Evolutionary conservation across 768 basidiomycete species (phyloP).

Genomic region (Epithele typhae): DNA sequence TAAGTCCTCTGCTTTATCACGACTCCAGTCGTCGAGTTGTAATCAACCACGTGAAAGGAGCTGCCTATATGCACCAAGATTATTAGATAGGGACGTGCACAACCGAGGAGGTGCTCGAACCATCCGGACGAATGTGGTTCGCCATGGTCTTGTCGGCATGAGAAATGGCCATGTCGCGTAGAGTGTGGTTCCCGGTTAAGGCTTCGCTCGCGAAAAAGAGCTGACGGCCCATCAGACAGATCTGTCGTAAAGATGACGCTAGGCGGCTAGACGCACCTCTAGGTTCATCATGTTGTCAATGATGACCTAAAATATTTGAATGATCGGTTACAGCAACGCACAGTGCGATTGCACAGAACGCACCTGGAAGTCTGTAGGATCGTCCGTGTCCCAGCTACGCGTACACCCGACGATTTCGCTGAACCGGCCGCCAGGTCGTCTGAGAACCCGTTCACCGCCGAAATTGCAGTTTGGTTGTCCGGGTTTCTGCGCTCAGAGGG

Average conservation of each 20-base stretch:
- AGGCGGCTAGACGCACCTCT: constrained; percentile 42
- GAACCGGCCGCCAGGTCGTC: constrained; percentile 53
- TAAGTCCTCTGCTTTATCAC: constrained; percentile 54
- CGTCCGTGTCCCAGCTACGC: constrained; percentile 59
- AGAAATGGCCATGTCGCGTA: constrained; percentile 53
- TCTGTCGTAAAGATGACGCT: no score
- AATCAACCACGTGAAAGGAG: constrained; percentile 56
- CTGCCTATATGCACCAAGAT: constrained; percentile 18
- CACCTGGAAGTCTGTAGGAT: constrained; percentile 58
- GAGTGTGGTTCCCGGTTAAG: constrained; percentile 54
- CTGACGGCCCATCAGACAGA: no score
- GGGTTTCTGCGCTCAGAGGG: constrained; percentile 44
- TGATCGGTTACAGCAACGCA: no score
- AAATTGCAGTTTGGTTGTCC: constrained; percentile 49
- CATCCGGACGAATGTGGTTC: constrained; percentile 64
- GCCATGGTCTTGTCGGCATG: constrained; percentile 66
- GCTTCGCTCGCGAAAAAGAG: constrained; percentile 51
- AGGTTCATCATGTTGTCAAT: constrained; percentile 83
- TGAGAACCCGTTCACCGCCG: constrained; percentile 55
- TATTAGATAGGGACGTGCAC: no score
- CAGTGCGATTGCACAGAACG: constrained; percentile 5
- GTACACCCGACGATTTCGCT: constrained; percentile 63
- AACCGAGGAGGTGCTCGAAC: constrained; percentile 27
- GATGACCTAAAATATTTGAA: constrained; percentile 44
- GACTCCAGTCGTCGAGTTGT: constrained; percentile 57